Conservation (phyloP, 2,329 filamentous ascomycete species). For the Colletotrichum ledebouriae region DNA sequence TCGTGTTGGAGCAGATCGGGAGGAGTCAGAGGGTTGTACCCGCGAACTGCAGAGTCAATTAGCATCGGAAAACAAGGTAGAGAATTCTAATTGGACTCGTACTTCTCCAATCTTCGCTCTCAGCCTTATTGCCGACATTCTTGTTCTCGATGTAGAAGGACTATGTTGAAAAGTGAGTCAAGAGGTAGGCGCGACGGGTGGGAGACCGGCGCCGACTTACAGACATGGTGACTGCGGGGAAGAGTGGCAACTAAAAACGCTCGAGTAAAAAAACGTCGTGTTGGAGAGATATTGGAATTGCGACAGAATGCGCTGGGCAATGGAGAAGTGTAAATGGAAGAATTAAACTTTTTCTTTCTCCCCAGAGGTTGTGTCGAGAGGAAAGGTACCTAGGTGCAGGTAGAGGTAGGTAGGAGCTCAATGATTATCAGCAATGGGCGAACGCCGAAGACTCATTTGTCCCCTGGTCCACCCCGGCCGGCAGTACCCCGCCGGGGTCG, state of each 20-base stretch:
- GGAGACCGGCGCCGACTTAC: slow-evolving; percentile 46
- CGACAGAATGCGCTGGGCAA: not conserved
- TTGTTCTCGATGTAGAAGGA: slow-evolving; percentile 83
- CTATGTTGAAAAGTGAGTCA: slow-evolving; percentile 54
- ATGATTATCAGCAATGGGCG: slow-evolving; percentile 29
- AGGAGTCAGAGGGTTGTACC: slow-evolving; percentile 93
- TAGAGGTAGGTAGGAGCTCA: slow-evolving; percentile 13
- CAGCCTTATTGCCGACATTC: slow-evolving; percentile 79
- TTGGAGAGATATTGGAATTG: not conserved
- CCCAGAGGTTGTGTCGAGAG: slow-evolving; percentile 22
- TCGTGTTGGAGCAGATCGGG: slow-evolving; percentile 97
- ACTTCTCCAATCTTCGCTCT: slow-evolving; percentile 88
- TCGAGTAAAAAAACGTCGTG: slow-evolving; percentile 1
- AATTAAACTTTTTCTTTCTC: slow-evolving; percentile 29
- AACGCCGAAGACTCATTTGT: slow-evolving; percentile 37
- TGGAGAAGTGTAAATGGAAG: slow-evolving; percentile 4
- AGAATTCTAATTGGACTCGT: slow-evolving; percentile 51
- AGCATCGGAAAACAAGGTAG: slow-evolving; percentile 35
- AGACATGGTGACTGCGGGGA: slow-evolving; percentile 48
- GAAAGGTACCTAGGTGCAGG: slow-evolving; percentile 2
- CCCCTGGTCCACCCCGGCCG: slow-evolving; percentile 28
- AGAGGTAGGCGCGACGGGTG: slow-evolving; percentile 28
- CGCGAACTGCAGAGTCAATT: slow-evolving; percentile 71
- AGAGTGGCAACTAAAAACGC: slow-evolving; percentile 1
- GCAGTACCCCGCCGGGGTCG: slow-evolving; percentile 38